Conservation (phyloP, 768 basidiomycete genomes). For the Mycena rosella region DNA sequence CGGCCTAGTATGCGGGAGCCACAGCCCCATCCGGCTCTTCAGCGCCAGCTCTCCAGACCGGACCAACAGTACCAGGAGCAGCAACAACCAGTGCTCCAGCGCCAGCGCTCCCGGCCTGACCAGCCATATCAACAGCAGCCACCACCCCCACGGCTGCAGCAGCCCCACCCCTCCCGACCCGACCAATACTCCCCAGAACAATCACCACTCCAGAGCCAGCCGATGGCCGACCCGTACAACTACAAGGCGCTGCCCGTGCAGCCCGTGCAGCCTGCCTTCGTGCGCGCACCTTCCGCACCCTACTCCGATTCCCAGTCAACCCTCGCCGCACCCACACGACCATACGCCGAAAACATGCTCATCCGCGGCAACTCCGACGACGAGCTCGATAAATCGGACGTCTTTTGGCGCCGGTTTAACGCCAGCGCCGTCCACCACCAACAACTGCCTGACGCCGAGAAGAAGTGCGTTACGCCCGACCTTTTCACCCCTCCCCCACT, state of each 20-base stretch:
- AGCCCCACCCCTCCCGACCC: constrained; percentile 25
- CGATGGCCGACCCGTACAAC: not conserved
- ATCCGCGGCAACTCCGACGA: constrained; percentile 36
- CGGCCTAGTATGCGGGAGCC: constrained; percentile 10
- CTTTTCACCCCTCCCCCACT: not conserved
- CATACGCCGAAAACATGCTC: constrained; percentile 18
- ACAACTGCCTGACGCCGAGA: constrained; percentile 30
- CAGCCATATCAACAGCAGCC: constrained; percentile 2
- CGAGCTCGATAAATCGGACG: constrained; percentile 28
- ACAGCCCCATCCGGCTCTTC: constrained; percentile 11
- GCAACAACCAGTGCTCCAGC: constrained; percentile 11
- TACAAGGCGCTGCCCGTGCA: constrained; percentile 17
- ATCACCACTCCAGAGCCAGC: not conserved
- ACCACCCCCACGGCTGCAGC: constrained; percentile 8
- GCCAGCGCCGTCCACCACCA: constrained; percentile 26
- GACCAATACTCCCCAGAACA: constrained; percentile 18
- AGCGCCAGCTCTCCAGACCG: not conserved
- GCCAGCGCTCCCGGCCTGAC: constrained; percentile 22
- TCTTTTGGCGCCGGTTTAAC: constrained; percentile 37
- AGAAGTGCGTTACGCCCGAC: constrained; percentile 9
- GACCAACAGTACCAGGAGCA: not conserved
- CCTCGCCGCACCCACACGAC: constrained; percentile 5
- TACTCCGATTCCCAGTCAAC: constrained; percentile 24
- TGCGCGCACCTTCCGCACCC: constrained; percentile 11
- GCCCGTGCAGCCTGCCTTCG: constrained; percentile 17